phyloP scores from a whole-genome alignment of 371 early-diverging fungal species.

The Rhizomucor miehei region DNA sequence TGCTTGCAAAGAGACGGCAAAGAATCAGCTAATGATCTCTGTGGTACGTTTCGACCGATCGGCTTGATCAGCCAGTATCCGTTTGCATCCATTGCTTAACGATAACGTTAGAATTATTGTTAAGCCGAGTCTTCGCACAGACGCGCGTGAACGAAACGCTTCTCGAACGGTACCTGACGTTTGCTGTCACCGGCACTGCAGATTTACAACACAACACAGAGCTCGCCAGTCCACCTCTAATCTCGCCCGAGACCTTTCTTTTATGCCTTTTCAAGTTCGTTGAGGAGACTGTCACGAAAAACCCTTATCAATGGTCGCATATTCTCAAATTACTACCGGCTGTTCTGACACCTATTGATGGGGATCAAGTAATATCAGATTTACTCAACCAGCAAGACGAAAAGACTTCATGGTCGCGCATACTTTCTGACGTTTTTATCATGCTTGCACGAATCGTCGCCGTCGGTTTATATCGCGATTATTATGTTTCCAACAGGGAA shows the following conservation, averaged over 20 bases:
- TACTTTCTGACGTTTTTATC: conserved; percentile 18
- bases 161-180: conserved; percentile 37
- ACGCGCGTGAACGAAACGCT: conserved; percentile 27
- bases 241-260: conserved; percentile 15
- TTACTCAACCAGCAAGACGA: conserved; percentile 13
- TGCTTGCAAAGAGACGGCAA: conserved; percentile 22
- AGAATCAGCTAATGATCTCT: conserved; percentile 17
- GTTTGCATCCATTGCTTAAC: background rate
- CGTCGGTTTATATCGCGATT: conserved; percentile 27
- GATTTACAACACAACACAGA: background rate
- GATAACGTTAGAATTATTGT: conserved; percentile 25
- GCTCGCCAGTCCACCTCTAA: background rate
- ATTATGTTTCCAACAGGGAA: conserved; percentile 4
- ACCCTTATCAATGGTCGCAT: conserved; percentile 38
- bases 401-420: conserved; percentile 17
- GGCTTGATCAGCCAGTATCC: background rate
- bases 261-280: conserved; percentile 15
- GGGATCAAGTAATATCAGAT: conserved; percentile 24
- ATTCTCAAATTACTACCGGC: conserved; percentile 23
- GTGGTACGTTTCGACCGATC: conserved; percentile 20
- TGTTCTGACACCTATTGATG: conserved; percentile 15
- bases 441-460: conserved; percentile 30
- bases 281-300: conserved; percentile 16
- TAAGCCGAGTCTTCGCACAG: conserved; percentile 31
- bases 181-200: conserved; percentile 22